Conservation (phyloP, 306 rosid genomes). For the Pachyrhizus erosus region DNA sequence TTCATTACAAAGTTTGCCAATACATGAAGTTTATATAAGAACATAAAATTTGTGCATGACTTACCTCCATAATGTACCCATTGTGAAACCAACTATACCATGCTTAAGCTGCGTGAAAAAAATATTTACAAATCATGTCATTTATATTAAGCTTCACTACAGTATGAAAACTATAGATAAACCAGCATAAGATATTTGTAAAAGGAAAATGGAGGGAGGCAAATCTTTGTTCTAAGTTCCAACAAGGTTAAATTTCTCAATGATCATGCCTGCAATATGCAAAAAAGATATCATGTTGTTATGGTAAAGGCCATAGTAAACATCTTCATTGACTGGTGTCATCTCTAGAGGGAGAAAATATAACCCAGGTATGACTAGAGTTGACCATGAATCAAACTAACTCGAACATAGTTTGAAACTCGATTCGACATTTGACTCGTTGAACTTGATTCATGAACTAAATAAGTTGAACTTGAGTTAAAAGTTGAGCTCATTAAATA, state of each 20-base stretch:
- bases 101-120: slow-evolving; percentile 86
- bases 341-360: slow-evolving; percentile 14
- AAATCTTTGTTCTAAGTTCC: slow-evolving; percentile 17
- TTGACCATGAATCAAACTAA: no score
- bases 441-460: no score
- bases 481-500: no score
- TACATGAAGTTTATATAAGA: slow-evolving; percentile 16
- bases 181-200: slow-evolving; percentile 10
- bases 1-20: background rate
- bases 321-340: background rate
- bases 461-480: no score
- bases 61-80: slow-evolving; percentile 97
- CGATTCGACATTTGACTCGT: no score
- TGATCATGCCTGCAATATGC: background rate
- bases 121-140: slow-evolving; percentile 49
- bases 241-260: slow-evolving; percentile 23
- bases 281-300: background rate
- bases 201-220: slow-evolving; percentile 9
- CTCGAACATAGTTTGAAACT: no score
- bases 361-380: no score
- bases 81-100: slow-evolving; percentile 84
- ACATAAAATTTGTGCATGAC: slow-evolving; percentile 35
- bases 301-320: background rate
- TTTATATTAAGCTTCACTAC: slow-evolving; percentile 12
- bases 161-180: slow-evolving; percentile 6